Percentiles rank a stretch among this genome's conserved stretches.
phyloP scores from a whole-genome alignment of 2,329 filamentous ascomycete genomes.

The Fusarium sublunatum region DNA sequence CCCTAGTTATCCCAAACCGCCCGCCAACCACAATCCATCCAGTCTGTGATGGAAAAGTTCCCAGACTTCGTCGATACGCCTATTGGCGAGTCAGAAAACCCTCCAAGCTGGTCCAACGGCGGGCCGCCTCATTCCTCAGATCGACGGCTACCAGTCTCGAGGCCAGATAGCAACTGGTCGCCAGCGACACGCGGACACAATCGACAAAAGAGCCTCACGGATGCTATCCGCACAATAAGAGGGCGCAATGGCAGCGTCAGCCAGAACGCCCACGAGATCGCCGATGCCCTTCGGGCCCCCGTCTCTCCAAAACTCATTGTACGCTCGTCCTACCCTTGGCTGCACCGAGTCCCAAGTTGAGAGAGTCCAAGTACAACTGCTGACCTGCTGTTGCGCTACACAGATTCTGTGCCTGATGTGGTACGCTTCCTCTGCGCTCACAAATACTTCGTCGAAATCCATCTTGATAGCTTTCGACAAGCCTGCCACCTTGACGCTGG shows the following conservation, averaged over 20 bases:
- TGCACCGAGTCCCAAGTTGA: constrained; percentile 17
- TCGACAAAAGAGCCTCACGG: constrained; percentile 86
- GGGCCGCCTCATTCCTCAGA: constrained; percentile 46
- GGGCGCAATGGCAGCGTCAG: constrained; percentile 85
- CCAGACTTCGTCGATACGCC: constrained; percentile 63
- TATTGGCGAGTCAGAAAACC: constrained; percentile 46
- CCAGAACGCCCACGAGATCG: constrained; percentile 93
- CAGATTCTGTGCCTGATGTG: constrained; percentile 88
- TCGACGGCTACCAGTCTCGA: constrained; percentile 46
- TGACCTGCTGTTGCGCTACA: constrained; percentile 46
- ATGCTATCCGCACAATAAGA: constrained; percentile 87
- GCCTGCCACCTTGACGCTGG: constrained; percentile 88
- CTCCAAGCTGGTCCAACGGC: constrained; percentile 46
- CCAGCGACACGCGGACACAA: constrained; percentile 64
- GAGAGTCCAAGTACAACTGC: constrained; percentile 26
- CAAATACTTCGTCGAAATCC: constrained; percentile 97
- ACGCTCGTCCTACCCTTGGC: constrained; percentile 47
- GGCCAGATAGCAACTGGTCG: constrained; percentile 46
- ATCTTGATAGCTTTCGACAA: constrained; percentile 93
- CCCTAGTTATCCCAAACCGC: constrained; percentile 1
- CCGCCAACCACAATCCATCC: background rate
- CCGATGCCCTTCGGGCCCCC: constrained; percentile 88
- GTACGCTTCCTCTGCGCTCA: constrained; percentile 95
- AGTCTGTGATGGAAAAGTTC: constrained; percentile 65
- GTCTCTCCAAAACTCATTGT: constrained; percentile 90